Conservation (phyloP, 2,329 filamentous ascomycete species). For the Penicillium sp. region DNA sequence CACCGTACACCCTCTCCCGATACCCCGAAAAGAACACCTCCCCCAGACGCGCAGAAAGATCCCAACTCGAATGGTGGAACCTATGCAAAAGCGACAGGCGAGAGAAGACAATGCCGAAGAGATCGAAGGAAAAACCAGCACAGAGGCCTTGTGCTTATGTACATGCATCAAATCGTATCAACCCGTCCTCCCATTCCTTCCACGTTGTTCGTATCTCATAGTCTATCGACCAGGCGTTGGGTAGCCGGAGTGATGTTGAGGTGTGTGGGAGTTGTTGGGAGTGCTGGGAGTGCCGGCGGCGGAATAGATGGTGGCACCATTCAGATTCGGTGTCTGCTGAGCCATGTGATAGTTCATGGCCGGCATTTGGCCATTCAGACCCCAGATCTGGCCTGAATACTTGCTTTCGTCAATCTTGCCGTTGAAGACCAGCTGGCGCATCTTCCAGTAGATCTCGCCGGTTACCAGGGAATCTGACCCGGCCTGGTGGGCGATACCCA, state of each 20-base stretch:
- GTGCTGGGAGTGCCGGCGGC: slow-evolving; percentile 68
- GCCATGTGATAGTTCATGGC: slow-evolving; percentile 54
- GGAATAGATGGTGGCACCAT: slow-evolving; percentile 59
- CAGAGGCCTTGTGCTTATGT: slow-evolving; percentile 42
- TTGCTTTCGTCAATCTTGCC: slow-evolving; percentile 77
- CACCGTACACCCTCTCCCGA: slow-evolving; percentile 41
- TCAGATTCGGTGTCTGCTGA: slow-evolving; percentile 61
- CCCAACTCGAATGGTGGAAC: slow-evolving; percentile 26
- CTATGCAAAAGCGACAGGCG: slow-evolving; percentile 34
- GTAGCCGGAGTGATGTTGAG: slow-evolving; percentile 59
- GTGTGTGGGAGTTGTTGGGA: slow-evolving; percentile 61
- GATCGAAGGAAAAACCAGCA: slow-evolving; percentile 33
- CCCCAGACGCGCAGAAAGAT: slow-evolving; percentile 33
- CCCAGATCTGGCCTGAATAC: slow-evolving; percentile 91
- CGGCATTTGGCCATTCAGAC: slow-evolving; percentile 75
- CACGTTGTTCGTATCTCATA: slow-evolving; percentile 32
- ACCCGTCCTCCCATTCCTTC: slow-evolving; percentile 12
- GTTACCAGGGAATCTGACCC: slow-evolving; percentile 94
- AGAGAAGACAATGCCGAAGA: slow-evolving; percentile 35
- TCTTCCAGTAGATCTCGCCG: slow-evolving; percentile 92
- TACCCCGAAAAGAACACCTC: slow-evolving; percentile 32
- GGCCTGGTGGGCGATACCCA: slow-evolving; percentile 88
- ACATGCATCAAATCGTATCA: slow-evolving; percentile 47
- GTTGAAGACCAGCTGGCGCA: slow-evolving; percentile 86
- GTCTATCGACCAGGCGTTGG: slow-evolving; percentile 81